Evolutionary conservation across 192 early-diverging fungal genomes (phyloP).

Genomic region (Chytriomyces sp.): DNA sequence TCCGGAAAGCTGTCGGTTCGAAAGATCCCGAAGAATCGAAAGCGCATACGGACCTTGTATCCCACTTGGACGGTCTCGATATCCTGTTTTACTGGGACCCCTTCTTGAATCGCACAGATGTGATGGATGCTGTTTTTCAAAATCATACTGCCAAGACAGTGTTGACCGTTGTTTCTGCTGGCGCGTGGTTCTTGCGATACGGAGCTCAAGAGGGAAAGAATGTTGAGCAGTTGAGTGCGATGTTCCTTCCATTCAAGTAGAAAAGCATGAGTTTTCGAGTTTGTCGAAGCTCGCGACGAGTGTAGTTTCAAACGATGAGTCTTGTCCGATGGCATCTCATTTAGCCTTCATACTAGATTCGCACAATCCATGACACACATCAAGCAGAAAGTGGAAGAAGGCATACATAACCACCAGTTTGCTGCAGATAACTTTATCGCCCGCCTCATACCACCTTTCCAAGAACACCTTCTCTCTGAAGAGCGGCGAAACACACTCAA

Average conservation of each 20-base stretch:
- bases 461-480: constrained; percentile 41
- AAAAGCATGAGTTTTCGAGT: too few relatives aligned
- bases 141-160: constrained; percentile 38
- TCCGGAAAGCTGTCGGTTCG: constrained; percentile 48
- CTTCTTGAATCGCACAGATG: constrained; percentile 54
- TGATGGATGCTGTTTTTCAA: constrained; percentile 12
- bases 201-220: constrained; percentile 32
- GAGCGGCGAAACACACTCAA: constrained; percentile 51
- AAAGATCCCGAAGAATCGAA: constrained; percentile 39
- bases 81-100: constrained; percentile 78
- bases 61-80: constrained; percentile 13
- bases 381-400: neutral
- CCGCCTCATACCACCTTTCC: constrained; percentile 34
- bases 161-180: constrained; percentile 51
- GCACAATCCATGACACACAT: constrained; percentile 14
- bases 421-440: constrained; percentile 25
- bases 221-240: too few relatives aligned
- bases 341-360: constrained; percentile 22
- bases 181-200: constrained; percentile 70
- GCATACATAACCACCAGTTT: neutral
- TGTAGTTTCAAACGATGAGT: too few relatives aligned
- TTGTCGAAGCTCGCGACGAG: too few relatives aligned
- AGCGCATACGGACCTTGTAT: constrained; percentile 1
- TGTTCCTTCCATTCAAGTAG: too few relatives aligned
- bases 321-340: too few relatives aligned